Conservation (phyloP, 2,329 filamentous ascomycete species). For the Amauroascus niger region DNA sequence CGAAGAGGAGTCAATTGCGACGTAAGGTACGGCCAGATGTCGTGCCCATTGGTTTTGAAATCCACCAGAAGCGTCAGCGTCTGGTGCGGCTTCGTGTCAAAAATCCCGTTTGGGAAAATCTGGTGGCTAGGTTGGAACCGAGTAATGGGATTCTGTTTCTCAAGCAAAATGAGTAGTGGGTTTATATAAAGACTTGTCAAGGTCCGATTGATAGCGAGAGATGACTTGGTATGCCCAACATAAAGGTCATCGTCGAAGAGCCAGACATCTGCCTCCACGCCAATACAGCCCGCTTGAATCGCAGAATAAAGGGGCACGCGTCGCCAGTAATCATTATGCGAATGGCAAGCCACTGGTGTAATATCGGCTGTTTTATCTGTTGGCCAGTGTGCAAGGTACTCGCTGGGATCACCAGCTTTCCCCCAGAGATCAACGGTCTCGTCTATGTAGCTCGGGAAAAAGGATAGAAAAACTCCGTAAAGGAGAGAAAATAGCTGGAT, state of each 20-base stretch:
- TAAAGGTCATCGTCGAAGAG: constrained; percentile 45
- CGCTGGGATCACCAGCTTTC: constrained; percentile 27
- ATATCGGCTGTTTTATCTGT: constrained; percentile 44
- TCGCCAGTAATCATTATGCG: constrained; percentile 53
- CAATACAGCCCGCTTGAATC: constrained; percentile 44
- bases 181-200: constrained; percentile 46
- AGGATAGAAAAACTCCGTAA: constrained; percentile 31
- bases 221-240: constrained; percentile 44
- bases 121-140: constrained; percentile 27
- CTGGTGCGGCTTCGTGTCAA: constrained; percentile 42
- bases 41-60: constrained; percentile 37
- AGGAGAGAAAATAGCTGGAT: constrained; percentile 34
- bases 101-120: constrained; percentile 39
- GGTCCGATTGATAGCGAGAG: constrained; percentile 40
- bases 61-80: constrained; percentile 46
- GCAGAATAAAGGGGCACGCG: constrained; percentile 47
- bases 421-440: constrained; percentile 35
- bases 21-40: constrained; percentile 31
- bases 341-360: constrained; percentile 44
- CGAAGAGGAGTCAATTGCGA: constrained; percentile 41
- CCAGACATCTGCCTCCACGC: constrained; percentile 52
- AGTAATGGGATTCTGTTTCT: constrained; percentile 40
- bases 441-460: constrained; percentile 35
- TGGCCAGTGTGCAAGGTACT: constrained; percentile 34
- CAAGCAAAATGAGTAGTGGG: constrained; percentile 42